These are phyloP conservation scores for Platanthera guangdongensis DNA, from an alignment of 106 monocot species.

Conservation along the genomic window DNA sequence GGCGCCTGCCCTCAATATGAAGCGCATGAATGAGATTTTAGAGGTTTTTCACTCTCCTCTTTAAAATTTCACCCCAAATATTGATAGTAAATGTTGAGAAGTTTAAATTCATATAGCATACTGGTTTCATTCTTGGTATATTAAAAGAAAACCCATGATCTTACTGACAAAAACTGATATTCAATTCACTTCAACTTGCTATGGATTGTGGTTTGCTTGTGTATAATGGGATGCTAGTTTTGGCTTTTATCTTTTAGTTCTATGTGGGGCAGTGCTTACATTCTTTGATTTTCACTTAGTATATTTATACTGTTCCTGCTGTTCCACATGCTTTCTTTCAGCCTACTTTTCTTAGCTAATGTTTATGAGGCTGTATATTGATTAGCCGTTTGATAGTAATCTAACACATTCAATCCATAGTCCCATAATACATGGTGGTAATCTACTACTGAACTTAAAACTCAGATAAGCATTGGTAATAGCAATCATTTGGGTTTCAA, in stretches of 20 bases:
- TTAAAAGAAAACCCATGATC: no score
- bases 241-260: no score
- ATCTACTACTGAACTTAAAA: not conserved
- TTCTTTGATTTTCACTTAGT: no score
- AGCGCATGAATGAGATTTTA: constrained; percentile 78
- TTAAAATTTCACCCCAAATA: not conserved
- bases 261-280: no score
- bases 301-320: no score
- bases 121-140: not conserved
- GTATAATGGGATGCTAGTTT: no score
- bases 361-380: not conserved
- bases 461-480: not conserved
- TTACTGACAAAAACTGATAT: no score
- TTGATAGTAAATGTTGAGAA: not conserved
- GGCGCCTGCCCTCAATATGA: constrained; percentile 79
- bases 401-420: not conserved
- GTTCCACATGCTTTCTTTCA: not conserved
- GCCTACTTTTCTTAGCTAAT: not conserved
- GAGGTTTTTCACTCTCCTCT: constrained; percentile 35
- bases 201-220: no score
- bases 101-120: not conserved
- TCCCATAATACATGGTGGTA: not conserved
- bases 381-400: not conserved
- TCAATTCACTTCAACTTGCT: no score
- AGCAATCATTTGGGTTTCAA: not conserved